A percentile compares a stretch with the other conserved stretches of the same genome.
These are phyloP conservation scores for Pyracantha coccinea DNA, from an alignment of 331 rosid genomes.

Conservation along the genomic window DNA sequence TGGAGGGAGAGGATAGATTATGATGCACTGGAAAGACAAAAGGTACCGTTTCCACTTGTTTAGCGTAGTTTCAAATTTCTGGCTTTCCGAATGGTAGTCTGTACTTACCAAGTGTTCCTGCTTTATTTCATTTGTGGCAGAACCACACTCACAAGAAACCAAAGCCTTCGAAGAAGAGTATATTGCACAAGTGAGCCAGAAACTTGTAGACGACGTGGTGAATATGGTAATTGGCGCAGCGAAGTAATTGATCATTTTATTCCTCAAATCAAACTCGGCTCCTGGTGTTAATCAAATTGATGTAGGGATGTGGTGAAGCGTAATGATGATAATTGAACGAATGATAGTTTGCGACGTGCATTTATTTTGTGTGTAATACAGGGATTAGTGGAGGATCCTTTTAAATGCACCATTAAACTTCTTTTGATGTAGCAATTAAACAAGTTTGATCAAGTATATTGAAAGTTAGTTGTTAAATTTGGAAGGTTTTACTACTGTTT, in stretches of 20 bases:
- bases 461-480: background rate
- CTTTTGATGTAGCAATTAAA: too few relatives aligned
- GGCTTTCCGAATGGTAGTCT: background rate
- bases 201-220: background rate
- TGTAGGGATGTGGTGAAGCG: background rate
- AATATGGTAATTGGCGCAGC: background rate
- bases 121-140: constrained; percentile 30
- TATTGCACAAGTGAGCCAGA: constrained; percentile 65
- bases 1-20: constrained; percentile 90
- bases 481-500: too few relatives aligned
- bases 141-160: constrained; percentile 58
- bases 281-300: too few relatives aligned
- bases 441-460: background rate
- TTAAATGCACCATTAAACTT: too few relatives aligned
- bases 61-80: background rate
- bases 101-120: background rate
- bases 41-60: constrained; percentile 33
- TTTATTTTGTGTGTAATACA: background rate
- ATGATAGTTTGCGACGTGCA: background rate
- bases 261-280: too few relatives aligned
- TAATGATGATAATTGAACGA: background rate
- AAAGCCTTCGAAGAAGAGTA: constrained; percentile 63
- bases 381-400: background rate
- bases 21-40: constrained; percentile 72
- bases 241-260: too few relatives aligned